Evolutionary conservation across 2,329 filamentous ascomycete genomes (phyloP), one percentile per base, ranked within the genome.

Genomic region (Phyllosticta ampelicida): DNA sequence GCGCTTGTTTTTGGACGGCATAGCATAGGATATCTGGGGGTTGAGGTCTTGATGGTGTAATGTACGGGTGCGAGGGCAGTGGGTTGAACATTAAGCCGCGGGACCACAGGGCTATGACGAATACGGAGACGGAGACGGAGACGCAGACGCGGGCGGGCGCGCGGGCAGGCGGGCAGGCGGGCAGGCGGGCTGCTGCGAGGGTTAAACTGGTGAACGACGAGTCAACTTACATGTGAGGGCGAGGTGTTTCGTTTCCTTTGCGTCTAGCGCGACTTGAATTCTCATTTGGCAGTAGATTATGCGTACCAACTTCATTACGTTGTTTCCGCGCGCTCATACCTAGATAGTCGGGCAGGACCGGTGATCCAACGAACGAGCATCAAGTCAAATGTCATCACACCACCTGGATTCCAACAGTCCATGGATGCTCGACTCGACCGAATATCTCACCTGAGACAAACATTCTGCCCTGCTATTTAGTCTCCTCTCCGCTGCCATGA

Each of bases 301-400:
- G 36, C 36, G 36, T 44, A 13, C 8, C 36, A 44, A n/a, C 11
- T 6, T n/a, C 30, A 13, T 16, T 2, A 44, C 5, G 13, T n/a
- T 44, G n/a, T 44, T 44, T n/a, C 30, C 30, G 30, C 30, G 30
- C 30, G 30, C n/a, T 44, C 11, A 13, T n/a, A n/a, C n/a, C n/a
- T n/a, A n/a, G n/a, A n/a, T 44, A 16, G 36, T 44, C 55, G 55
- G 55, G 49, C 55, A 48, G 30, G 21, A 36, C 55, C 55, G 55
- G 55, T 23, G 36, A 51, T 55, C 55, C 55, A 57, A 57, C 55
- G 55, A 57, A 53, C 50, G 30, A 57, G 50, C 55, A 57, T 51
- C 55, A 44, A 44, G 36, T 44, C 36, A 51, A 28, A 57, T 28
- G 29, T 52, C 55, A 52, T 30, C 55, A 29, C 55, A 18, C 19